These are phyloP conservation scores for Claviceps cyperi DNA, from an alignment of 2,329 filamentous ascomycete genomes.

Conservation along the genomic window DNA sequence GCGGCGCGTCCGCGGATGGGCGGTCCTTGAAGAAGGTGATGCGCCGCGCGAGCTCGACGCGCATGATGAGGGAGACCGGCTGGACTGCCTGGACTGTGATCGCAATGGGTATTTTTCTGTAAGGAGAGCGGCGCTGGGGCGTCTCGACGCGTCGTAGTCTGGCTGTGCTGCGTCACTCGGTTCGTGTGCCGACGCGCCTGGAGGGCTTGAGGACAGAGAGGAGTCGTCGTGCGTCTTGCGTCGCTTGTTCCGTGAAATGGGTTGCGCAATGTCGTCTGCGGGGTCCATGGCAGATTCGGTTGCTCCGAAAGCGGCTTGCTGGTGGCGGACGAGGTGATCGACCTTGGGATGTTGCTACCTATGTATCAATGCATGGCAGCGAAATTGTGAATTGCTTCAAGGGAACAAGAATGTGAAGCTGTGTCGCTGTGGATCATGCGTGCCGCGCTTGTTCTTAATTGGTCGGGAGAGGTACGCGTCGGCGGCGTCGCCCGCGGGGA, in stretches of 20 bases:
- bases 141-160: constrained; percentile 3
- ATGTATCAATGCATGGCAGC: constrained; percentile 7
- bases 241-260: constrained; percentile 18
- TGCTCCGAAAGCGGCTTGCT: background rate
- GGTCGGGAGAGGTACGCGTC: background rate
- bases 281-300: constrained; percentile 15
- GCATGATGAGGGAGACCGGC: constrained; percentile 20
- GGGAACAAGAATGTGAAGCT: background rate
- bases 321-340: background rate
- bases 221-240: constrained; percentile 18
- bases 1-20: constrained; percentile 16
- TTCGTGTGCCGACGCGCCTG: constrained; percentile 7
- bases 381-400: background rate
- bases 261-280: constrained; percentile 12
- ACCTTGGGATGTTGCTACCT: background rate
- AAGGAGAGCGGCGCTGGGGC: constrained; percentile 11
- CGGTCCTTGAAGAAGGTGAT: constrained; percentile 11
- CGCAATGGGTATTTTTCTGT: constrained; percentile 14
- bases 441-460: background rate
- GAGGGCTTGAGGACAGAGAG: constrained; percentile 13
- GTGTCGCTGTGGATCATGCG: background rate
- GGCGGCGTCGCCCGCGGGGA: background rate
- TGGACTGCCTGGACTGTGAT: constrained; percentile 16
- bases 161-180: constrained; percentile 1
- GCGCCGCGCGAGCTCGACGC: constrained; percentile 24